Conservation (phyloP, 148 eudicot genomes). For the Rhododendron mucronatum region DNA sequence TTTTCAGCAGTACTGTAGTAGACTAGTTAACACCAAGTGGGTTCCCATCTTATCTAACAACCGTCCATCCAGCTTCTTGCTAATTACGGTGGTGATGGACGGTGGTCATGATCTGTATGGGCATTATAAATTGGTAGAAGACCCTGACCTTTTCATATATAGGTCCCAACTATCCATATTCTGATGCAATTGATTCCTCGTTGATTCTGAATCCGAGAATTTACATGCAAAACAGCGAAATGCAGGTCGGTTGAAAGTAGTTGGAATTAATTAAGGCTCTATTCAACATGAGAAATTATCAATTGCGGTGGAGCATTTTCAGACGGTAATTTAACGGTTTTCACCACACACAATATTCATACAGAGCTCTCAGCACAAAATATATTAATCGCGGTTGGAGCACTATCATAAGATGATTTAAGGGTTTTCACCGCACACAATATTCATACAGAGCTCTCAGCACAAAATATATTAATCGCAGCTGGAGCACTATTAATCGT, state of each 20-base stretch:
- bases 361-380: too few species aligned
- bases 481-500: too few species aligned
- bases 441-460: too few species aligned
- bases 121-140: not conserved
- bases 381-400: too few species aligned
- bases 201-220: not conserved
- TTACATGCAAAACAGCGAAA: not conserved
- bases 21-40: not conserved
- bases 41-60: not conserved
- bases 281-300: too few species aligned
- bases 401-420: too few species aligned
- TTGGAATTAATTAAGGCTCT: not conserved
- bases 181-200: not conserved
- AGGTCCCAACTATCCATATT: not conserved
- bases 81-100: not conserved
- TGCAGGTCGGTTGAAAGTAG: not conserved
- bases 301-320: too few species aligned
- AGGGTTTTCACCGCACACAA: too few species aligned
- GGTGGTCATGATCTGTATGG: not conserved
- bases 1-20: not conserved
- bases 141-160: not conserved
- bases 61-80: not conserved
- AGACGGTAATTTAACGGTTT: too few species aligned
- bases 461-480: too few species aligned
- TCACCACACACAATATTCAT: too few species aligned